Evolutionary conservation across 2,329 filamentous ascomycete species (phyloP).

Genomic region (Cucurbitaria berberidis): DNA sequence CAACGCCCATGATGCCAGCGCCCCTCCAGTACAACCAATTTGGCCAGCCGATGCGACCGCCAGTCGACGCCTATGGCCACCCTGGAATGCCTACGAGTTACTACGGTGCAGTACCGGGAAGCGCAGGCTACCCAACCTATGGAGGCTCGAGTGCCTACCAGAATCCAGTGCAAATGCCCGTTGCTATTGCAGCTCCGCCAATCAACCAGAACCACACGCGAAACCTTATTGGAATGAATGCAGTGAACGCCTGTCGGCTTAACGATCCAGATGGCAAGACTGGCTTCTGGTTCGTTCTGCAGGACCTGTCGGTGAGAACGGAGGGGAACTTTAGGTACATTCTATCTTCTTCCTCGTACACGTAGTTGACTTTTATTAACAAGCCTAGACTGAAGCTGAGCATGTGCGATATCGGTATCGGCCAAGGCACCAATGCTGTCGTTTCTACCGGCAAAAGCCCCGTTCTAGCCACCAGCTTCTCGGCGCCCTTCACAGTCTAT

Average conservation of each 20-base stretch:
- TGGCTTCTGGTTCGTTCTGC: slow-evolving; percentile 95
- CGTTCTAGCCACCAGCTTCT: slow-evolving; percentile 84
- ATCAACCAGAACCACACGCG: slow-evolving; percentile 76
- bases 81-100: slow-evolving; percentile 4
- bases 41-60: slow-evolving; percentile 40
- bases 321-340: slow-evolving; percentile 87
- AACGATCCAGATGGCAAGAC: slow-evolving; percentile 79
- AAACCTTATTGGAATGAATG: slow-evolving; percentile 90
- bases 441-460: slow-evolving; percentile 79
- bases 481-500: slow-evolving; percentile 88
- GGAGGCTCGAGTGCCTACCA: slow-evolving; percentile 7
- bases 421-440: slow-evolving; percentile 57
- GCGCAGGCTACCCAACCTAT: slow-evolving; percentile 6
- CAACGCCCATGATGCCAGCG: slow-evolving; percentile 49
- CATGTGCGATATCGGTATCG: slow-evolving; percentile 82
- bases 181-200: slow-evolving; percentile 35
- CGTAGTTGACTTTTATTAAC: slow-evolving; percentile 14
- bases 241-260: slow-evolving; percentile 85
- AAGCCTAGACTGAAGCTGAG: slow-evolving; percentile 66
- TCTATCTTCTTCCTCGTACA: not conserved
- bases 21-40: slow-evolving; percentile 6
- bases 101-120: slow-evolving; percentile 1
- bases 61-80: slow-evolving; percentile 17
- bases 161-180: slow-evolving; percentile 13
- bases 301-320: slow-evolving; percentile 92